Conservation (phyloP, 2,329 filamentous ascomycete genomes). For the Dothistroma septosporum region DNA sequence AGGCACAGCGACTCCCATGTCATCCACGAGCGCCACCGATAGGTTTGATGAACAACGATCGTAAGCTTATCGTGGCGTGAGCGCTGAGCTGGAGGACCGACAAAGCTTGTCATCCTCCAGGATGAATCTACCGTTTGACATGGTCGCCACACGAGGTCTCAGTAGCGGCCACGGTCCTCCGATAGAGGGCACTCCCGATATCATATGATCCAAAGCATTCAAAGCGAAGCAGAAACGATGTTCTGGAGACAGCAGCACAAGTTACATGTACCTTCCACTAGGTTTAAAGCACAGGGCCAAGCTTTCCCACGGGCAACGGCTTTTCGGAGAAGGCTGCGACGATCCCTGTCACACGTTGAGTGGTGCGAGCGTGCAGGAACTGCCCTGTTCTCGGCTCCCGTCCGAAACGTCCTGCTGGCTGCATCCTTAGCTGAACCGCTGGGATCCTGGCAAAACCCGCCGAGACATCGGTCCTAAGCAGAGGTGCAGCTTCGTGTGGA, state of each 20-base stretch:
- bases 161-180: neutral
- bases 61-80: neutral
- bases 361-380: neutral
- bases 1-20: neutral
- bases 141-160: neutral
- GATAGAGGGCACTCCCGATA: neutral
- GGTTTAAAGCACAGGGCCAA: no score
- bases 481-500: neutral
- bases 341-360: neutral
- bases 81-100: neutral
- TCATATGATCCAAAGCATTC: no score
- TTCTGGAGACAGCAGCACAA: no score
- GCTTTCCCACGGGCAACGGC: no score
- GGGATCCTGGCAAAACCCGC: neutral
- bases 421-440: neutral
- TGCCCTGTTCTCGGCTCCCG: neutral
- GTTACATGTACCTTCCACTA: no score
- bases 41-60: neutral
- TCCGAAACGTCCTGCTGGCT: neutral
- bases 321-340: neutral
- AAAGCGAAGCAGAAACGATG: no score
- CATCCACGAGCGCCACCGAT: neutral
- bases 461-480: neutral
- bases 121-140: neutral
- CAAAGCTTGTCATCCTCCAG: neutral